Evolutionary conservation across 2,329 filamentous ascomycete genomes (phyloP), one percentile per base, ranked within the genome.

Genomic region (Fusarium austroafricanum): DNA sequence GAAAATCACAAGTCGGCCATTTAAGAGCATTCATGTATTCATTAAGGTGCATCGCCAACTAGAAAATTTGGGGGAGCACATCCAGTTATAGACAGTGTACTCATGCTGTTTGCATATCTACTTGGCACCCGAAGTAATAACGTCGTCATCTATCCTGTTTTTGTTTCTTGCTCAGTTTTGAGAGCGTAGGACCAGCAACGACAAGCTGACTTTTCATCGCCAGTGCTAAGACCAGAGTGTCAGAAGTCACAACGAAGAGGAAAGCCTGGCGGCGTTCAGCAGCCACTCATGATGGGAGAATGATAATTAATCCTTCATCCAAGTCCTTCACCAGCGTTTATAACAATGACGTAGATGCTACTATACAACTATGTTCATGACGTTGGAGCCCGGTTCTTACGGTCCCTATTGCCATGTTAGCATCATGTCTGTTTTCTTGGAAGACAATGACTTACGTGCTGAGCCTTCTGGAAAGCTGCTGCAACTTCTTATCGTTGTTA

Each of bases 401-500:
- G 75, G 59, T 76, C 75, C 49, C 75, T 76, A 31, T 23, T 15
- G 6, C 10, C 20, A 18, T 20, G 26, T 54, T 33, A 59, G 42
- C 39, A 33, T 29, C 1, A 20, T 20, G 11, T 14, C 10, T 21
- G 6, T 10, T 12, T 35, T 8, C n/a, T 5, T 38, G 3, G 18
- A 12, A 5, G 9, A 18, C 5, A 17, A 21, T n/a, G 33, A 72
- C 72, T 78, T 67, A 98, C 96, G 96, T 97, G 91, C 94, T 97
- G 75, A 99, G 91, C 79, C 95, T 89, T 80, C 96, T 87, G 26
- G 94, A 96, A 62, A 99, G 88, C 67, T 91, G 90, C 73, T 95
- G 92, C 75, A 99, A 81, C 74, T 92, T 92, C 77, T 90, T 89
- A 76, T 98, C 96, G 76, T 97, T 97, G 71, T 97, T 94, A 20